Percentiles rank a stretch among this genome's conserved stretches.
Conservation (phyloP, 768 basidiomycete species). For the Trametes gibbosa region DNA sequence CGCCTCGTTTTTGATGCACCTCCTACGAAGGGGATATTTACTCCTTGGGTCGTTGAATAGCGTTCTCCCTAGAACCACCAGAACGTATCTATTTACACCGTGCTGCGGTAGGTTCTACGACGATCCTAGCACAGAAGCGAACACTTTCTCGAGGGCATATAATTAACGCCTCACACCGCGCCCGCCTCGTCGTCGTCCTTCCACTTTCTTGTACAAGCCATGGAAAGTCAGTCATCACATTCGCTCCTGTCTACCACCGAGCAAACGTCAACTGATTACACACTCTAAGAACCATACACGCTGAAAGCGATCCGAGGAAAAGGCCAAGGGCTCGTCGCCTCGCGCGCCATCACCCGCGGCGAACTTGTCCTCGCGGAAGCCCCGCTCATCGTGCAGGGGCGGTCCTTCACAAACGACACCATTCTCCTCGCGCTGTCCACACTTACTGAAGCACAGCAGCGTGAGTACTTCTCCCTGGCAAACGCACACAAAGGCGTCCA, state of each 20-base stretch:
- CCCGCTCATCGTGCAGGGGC: slow-evolving; percentile 22
- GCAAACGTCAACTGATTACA: not conserved
- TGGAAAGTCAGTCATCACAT: not conserved
- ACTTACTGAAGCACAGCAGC: slow-evolving; percentile 18
- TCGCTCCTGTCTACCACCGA: not conserved
- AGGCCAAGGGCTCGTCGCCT: slow-evolving; percentile 29
- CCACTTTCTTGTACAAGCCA: not conserved
- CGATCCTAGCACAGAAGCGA: no score
- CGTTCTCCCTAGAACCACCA: no score
- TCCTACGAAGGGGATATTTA: no score
- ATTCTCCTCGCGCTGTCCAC: slow-evolving; percentile 15
- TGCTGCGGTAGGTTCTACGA: no score
- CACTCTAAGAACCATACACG: not conserved
- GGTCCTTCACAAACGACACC: not conserved
- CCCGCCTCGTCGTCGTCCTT: no score
- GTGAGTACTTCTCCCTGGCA: slow-evolving; percentile 20
- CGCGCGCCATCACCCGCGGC: slow-evolving; percentile 22
- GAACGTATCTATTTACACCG: no score
- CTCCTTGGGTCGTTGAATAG: no score
- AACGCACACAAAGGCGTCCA: slow-evolving; percentile 13
- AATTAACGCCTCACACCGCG: no score
- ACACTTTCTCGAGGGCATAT: no score
- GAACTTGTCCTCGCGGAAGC: slow-evolving; percentile 26
- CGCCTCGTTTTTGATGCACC: no score
- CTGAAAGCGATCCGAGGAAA: slow-evolving; percentile 11